phyloP scores from a whole-genome alignment of 2,329 filamentous ascomycete species.

The Paracamarosporium sp. region DNA sequence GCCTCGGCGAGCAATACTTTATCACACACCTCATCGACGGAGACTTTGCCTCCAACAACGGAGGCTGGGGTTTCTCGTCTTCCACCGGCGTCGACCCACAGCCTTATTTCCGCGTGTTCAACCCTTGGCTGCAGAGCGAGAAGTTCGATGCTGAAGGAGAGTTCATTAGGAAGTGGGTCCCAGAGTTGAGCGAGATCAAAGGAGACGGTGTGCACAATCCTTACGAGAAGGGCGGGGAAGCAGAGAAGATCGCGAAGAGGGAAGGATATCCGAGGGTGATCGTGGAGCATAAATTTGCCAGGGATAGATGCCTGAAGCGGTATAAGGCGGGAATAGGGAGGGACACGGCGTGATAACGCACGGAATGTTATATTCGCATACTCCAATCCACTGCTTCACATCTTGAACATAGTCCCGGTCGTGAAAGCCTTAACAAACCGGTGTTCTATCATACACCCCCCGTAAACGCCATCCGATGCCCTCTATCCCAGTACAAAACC shows the following conservation, averaged over 20 bases:
- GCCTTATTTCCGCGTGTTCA: slow-evolving; percentile 91
- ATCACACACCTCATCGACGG: slow-evolving; percentile 57
- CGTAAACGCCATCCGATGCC: background rate
- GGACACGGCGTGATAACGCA: slow-evolving; percentile 48
- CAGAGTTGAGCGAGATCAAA: slow-evolving; percentile 70
- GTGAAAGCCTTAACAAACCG: background rate
- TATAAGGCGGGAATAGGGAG: slow-evolving; percentile 72
- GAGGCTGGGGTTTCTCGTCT: slow-evolving; percentile 71
- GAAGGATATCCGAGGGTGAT: slow-evolving; percentile 76
- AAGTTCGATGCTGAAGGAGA: slow-evolving; percentile 81
- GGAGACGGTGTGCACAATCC: slow-evolving; percentile 82
- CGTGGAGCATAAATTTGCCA: slow-evolving; percentile 74
- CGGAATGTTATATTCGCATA: no score
- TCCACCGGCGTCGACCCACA: slow-evolving; percentile 81
- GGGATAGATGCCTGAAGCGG: slow-evolving; percentile 70
- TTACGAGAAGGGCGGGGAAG: slow-evolving; percentile 66
- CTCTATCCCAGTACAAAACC: background rate
- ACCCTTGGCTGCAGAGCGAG: slow-evolving; percentile 82
- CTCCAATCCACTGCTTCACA: no score
- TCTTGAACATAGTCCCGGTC: no score
- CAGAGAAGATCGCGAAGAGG: slow-evolving; percentile 64
- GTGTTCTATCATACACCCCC: no score
- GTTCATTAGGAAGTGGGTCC: slow-evolving; percentile 84
- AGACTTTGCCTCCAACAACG: slow-evolving; percentile 61
- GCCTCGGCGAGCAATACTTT: slow-evolving; percentile 59